Base-by-base conservation (phyloP, 257 asterid species). In the Buddleja alternifolia region DNA sequence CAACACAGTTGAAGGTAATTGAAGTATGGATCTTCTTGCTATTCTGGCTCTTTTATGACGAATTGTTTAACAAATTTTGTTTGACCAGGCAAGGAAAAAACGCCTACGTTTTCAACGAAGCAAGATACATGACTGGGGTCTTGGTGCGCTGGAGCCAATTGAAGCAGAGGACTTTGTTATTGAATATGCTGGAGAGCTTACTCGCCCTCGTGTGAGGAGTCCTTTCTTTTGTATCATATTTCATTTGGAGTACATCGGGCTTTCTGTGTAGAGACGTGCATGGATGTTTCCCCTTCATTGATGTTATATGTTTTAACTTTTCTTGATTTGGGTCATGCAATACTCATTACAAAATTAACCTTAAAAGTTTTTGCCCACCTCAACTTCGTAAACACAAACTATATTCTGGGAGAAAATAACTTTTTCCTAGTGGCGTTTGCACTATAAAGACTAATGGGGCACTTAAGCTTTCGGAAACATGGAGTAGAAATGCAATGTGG, bases 121-220 rank as follows among this genome's bases (percentile, higher is more conserved):
- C 82, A 91, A 83, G 86, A 94, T 94, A 78, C 99, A 94, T 70
- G 97, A 91, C 60, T 94, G 99, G 99, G 99, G 99, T 73, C 89
- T 94, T 57, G 83, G 89, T 76, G 99, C 97, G 1, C 81, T 89
- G 77, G 99, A 94, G 80, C 86, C 99, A 60, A 94, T 94, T 53
- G 99, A 94, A 68, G 96, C 99, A 3, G 99, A 94, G 82, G 99
- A 94, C 77, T 91, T 94, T 73, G 99, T 94, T 58, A 91, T 94
- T 55, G 99, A 94, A 85, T 94, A 94, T 80, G 99, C 90, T 75
- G 99, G 99, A 79, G 96, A 94, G 76, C 96, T 94, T 52, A 91
- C 90, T 72, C 99, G 99, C 52, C 84, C 93, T 46, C 81, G 93
- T 75, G 99, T 94, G 81, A 84, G 97, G 45, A 53, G 44, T 66